Evolutionary conservation across 768 basidiomycete species (phyloP).

Genomic region (Mycena vitilis): DNA sequence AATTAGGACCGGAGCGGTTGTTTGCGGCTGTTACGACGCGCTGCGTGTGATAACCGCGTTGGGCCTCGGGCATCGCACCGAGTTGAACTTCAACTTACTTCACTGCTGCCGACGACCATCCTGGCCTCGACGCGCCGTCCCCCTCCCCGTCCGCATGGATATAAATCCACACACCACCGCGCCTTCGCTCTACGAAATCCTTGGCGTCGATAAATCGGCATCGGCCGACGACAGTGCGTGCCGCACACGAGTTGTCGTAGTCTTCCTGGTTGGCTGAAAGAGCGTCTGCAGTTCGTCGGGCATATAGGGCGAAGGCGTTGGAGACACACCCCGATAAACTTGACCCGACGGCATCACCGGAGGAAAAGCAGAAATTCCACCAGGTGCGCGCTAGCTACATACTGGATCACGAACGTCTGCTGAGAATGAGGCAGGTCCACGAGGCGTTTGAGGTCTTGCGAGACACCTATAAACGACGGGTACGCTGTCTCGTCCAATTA

Average conservation of each 20-base stretch:
- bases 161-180: constrained; percentile 10
- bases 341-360: constrained; percentile 61
- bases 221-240: constrained; percentile 41
- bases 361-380: constrained; percentile 69
- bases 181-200: constrained; percentile 36
- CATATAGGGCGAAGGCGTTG: constrained; percentile 73
- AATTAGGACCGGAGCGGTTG: constrained; percentile 12
- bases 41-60: constrained; percentile 22
- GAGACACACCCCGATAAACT: constrained; percentile 84
- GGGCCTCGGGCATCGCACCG: constrained; percentile 18
- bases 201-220: constrained; percentile 37
- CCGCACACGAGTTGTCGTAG: background rate
- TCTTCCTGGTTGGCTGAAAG: background rate
- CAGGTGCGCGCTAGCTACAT: constrained; percentile 53
- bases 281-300: constrained; percentile 65
- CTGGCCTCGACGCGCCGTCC: constrained; percentile 21
- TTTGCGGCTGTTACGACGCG: background rate
- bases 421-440: constrained; percentile 58
- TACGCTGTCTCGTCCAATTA: constrained; percentile 41
- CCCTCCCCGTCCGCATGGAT: constrained; percentile 15
- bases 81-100: constrained; percentile 21
- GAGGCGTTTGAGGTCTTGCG: constrained; percentile 72
- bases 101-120: constrained; percentile 4
- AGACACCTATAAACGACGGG: constrained; percentile 67
- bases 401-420: constrained; percentile 27